A percentile compares a stretch with the other conserved stretches of the same genome.
These are phyloP conservation scores for Talaromyces sp. DNA, from an alignment of 2,329 filamentous ascomycete species.

Conservation along the genomic window DNA sequence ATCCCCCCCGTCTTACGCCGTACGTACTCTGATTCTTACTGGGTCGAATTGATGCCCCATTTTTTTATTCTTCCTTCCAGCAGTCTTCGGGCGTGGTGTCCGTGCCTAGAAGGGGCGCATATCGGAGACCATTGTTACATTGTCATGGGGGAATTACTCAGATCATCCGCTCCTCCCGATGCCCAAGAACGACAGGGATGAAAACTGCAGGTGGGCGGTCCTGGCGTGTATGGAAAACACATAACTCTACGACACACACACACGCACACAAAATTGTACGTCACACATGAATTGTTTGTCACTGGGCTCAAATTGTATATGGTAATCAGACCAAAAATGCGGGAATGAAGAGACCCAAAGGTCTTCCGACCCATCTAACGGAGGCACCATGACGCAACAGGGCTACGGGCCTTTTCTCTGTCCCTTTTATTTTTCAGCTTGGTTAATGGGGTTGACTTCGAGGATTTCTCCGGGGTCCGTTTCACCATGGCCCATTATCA, in stretches of 20 bases:
- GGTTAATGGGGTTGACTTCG: background rate
- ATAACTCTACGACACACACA: background rate
- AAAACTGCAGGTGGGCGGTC: background rate
- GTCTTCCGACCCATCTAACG: background rate
- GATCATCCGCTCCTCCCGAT: background rate
- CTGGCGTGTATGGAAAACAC: background rate
- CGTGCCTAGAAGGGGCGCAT: conserved; percentile 5
- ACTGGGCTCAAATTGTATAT: background rate
- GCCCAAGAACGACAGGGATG: background rate
- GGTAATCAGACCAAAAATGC: background rate
- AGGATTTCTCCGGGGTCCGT: conserved; percentile 11
- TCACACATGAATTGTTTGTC: conserved; percentile 2
- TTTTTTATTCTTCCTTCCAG: background rate
- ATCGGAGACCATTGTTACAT: background rate
- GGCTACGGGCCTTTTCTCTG: background rate
- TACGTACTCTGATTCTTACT: background rate
- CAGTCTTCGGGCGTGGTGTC: background rate
- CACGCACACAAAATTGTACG: too few relatives aligned
- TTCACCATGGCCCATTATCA: conserved; percentile 19
- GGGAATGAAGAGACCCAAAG: too few relatives aligned
- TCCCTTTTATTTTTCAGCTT: background rate
- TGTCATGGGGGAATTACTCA: background rate
- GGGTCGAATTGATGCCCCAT: background rate
- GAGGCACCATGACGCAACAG: background rate
- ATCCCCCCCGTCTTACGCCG: background rate